Base-by-base conservation (phyloP, 192 early-diverging fungal genomes). In the Coemansia sp. region DNA sequence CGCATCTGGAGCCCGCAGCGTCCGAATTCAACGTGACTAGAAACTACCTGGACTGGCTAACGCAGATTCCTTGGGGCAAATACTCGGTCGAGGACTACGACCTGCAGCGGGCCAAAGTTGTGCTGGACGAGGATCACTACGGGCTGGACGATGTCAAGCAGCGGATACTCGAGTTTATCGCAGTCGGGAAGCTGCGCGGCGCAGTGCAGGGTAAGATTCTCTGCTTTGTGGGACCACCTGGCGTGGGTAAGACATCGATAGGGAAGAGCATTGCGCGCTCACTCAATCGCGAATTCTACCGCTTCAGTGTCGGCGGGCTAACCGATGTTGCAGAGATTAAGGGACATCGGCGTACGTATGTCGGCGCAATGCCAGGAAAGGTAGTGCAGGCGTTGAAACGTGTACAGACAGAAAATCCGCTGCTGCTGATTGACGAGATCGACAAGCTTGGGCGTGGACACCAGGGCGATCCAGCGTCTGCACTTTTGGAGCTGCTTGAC, bases 131-230 rank as follows among this genome's bases (percentile, higher is more conserved):
- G 78, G 97, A 99, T 74, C 97, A 99, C 76, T 97, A 98, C 75
- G 97, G 97, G n/a, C 74, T 99, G 59, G 92, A 99, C 68, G 97
- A 99, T 74, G 97, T 99, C 59, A 99, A 99, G 85, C 95, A 98
- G 68, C 89, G 97, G 24, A 97, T 99, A 67, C 77, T 99, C 34
- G 97, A 99, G 83, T 99, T 99, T 60, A 96, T 99, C 74, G 97
- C 97, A 6, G 97, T 99, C 18, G 94, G 97, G 25, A 96, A 94
- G 72, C 79, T 99, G 62, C 82, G 93, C 12, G 94, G 94, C 6
- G 92, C 95, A 1, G 95, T 99, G 12, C 94, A 99, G 75, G 97
- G 97, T 62, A 99, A 99, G 77, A 99, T 99, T 54, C 86, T 99
- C 57, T 97, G 94, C 73, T 83, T 99, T 67, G 91, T 90, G n/a